Evolutionary conservation across 371 early-diverging fungal species (phyloP).

Genomic region (Mortierella sp.): DNA sequence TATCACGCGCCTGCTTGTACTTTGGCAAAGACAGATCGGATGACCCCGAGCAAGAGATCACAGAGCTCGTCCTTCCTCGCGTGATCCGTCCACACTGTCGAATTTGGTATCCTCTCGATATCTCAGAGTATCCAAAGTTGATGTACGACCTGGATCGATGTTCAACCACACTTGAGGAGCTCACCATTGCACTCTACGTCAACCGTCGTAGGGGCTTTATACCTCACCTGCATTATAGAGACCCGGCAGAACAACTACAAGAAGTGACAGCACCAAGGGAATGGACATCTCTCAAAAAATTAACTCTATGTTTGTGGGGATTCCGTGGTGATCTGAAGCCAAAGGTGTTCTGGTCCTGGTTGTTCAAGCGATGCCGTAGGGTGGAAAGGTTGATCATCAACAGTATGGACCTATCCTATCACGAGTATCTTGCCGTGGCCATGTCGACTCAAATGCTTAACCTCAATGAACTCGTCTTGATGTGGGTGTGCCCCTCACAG

Average conservation of each 20-base stretch:
- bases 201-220: too few relatives aligned
- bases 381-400: background rate
- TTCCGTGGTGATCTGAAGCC: background rate
- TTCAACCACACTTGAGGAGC: background rate
- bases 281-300: background rate
- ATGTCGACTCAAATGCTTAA: background rate
- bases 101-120: too few relatives aligned
- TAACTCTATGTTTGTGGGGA: too few relatives aligned
- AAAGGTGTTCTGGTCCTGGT: background rate
- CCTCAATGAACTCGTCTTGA: background rate
- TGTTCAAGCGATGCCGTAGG: background rate
- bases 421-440: background rate
- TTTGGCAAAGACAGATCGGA: too few relatives aligned
- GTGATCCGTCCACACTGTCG: too few relatives aligned
- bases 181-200: too few relatives aligned
- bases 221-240: too few relatives aligned
- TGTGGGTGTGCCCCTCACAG: background rate
- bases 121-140: background rate
- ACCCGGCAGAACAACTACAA: background rate
- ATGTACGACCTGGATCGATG: background rate
- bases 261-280: background rate
- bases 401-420: background rate
- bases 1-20: too few relatives aligned
- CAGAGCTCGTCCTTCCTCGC: too few relatives aligned
- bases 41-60: too few relatives aligned